phyloP scores from a whole-genome alignment of 2,329 filamentous ascomycete genomes.

The Atkinsonella hypoxylon region DNA sequence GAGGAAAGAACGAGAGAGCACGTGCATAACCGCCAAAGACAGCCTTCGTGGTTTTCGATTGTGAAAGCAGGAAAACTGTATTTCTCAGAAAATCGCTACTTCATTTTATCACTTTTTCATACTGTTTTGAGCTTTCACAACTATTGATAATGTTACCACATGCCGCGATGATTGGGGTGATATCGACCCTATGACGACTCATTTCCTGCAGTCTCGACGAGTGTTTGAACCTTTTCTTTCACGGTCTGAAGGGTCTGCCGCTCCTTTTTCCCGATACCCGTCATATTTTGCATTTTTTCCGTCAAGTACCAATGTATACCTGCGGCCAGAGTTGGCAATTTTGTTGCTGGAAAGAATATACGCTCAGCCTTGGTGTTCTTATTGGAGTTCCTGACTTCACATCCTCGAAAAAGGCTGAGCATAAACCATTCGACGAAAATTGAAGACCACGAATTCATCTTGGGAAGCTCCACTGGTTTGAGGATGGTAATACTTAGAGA shows the following conservation, averaged over 20 bases:
- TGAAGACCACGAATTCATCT: slow-evolving; percentile 62
- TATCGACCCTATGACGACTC: too few relatives aligned
- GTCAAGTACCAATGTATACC: slow-evolving; percentile 71
- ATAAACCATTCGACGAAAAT: slow-evolving; percentile 73
- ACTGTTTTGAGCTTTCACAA: too few relatives aligned
- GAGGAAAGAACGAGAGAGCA: too few relatives aligned
- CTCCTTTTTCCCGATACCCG: slow-evolving; percentile 38
- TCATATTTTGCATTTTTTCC: slow-evolving; percentile 58
- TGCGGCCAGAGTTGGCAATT: slow-evolving; percentile 54
- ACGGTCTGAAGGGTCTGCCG: slow-evolving; percentile 29
- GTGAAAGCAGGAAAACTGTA: too few relatives aligned
- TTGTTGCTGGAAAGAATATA: slow-evolving; percentile 53
- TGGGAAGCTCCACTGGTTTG: slow-evolving; percentile 66
- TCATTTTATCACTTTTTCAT: too few relatives aligned
- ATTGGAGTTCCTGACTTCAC: slow-evolving; percentile 31
- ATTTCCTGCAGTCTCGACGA: slow-evolving; percentile 11
- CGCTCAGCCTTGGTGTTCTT: slow-evolving; percentile 49
- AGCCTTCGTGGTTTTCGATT: too few relatives aligned
- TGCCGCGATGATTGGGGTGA: too few relatives aligned
- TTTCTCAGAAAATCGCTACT: too few relatives aligned
- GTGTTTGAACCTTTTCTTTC: slow-evolving; percentile 21
- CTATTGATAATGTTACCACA: too few relatives aligned
- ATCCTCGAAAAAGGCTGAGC: slow-evolving; percentile 60
- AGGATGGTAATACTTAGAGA: slow-evolving; percentile 36
- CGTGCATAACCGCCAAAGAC: too few relatives aligned